Base-by-base conservation (phyloP, 306 rosid species). In the Corylus avellana region DNA sequence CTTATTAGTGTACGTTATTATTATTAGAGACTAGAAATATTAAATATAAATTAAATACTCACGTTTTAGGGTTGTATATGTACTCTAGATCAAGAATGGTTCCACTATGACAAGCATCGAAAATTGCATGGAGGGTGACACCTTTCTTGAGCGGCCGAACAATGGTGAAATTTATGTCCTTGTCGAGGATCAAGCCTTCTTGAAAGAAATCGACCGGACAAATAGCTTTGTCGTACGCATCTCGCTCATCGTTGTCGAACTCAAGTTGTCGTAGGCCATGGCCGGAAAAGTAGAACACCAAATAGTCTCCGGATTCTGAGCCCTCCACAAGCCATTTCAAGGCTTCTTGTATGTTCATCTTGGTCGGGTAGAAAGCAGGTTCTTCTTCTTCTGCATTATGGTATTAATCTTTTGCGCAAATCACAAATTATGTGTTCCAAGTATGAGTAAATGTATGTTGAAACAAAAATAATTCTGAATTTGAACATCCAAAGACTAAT, bases 221-320 rank as follows among this genome's bases (percentile, higher is more conserved):
- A 35, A 92, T 88, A 1, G 89, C 80, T 84, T 94, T 97, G 61
- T 92, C 97, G 49, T 74, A 86, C 6, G 90, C 97, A 66, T 94
- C 97, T n/a, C 57, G 29, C 74, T 91, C 98, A 62, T 94, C 93
- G 39, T 81, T 75, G 3, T 85, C 67, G 79, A 82, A 83, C 88
- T 91, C 97, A 2, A 89, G 86, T 7, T 94, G 96, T 47, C 90
- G 83, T 55, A 87, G 42, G 16, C 97, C 97, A 47, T 94, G 98
- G 20, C 97, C 97, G 0, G 98, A 92, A 91, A 92, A 94, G 85
- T 89, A 94, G 85, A 94, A 94, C 44, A 94, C 97, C 77, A 94
- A 76, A 3, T 85, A 80, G 63, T 94, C 97, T 35, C 97, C 97
- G 8, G 75, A 0, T 16, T 84, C 58, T 80, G 88, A 81, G 22